Base-by-base conservation (phyloP, 2,329 filamentous ascomycete species). In the Acephala macrosclerotiorum region DNA sequence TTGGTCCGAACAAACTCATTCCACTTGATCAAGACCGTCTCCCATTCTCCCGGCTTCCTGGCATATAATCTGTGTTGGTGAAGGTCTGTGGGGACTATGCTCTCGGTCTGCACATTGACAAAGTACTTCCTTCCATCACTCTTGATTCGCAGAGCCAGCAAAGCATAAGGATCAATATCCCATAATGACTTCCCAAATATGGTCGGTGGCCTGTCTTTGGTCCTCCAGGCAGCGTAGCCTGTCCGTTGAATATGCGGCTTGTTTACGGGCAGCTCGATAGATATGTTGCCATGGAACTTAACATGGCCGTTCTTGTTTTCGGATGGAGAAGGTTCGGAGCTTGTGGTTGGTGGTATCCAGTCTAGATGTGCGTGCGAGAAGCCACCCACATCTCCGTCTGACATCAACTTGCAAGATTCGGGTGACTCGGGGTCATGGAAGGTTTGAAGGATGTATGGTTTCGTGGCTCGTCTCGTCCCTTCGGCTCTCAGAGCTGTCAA, bases 1-100 rank as follows among this genome's bases (percentile, higher is more conserved):
- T 97, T 98, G 16, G 96, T 99, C 69, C 96, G 86, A 66, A 99
- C 95, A 79, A 99, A 98, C 70, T 97, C 93, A 72, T 90, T 91
- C 86, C 94, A 96, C 68, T 91, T 91, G 69, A 99, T 91, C 56
- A 96, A 79, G n/a, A 97, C 87, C 1, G 96, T 97, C 83, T 99
- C 95, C 96, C 96, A 99, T 74, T 94, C 86, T 0, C 94, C 94
- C 0, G 92, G 89, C 9, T 87, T 87, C 74, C 89, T 90, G 9
- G 91, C 85, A 72, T 93, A 97, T 4, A 99, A 80, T 58, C 96
- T 85, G 79, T 99, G 96, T 78, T 99, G 96, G 78, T 98, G 96
- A 69, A 99, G 84, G 77, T 99, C 96, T n/a, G 94, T 95, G 12
- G 93, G 92, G 57, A 97, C 92, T 63, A 99, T 90, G 1, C 92